Percentiles rank a stretch among this genome's conserved stretches.
Evolutionary conservation across 768 basidiomycete species (phyloP).

Genomic region (Phallus indusiatus): DNA sequence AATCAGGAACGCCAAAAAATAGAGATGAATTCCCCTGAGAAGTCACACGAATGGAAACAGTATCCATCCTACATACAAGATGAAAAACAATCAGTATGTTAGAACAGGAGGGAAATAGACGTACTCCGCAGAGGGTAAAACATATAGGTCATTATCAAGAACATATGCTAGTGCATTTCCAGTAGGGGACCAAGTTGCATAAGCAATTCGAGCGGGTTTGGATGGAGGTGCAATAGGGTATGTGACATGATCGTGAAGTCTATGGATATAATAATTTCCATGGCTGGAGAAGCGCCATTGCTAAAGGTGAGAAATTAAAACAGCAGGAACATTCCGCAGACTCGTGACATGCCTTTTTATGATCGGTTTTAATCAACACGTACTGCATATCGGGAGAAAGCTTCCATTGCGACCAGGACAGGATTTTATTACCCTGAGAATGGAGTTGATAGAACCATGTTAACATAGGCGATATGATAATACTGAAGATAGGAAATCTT

Average conservation of each 20-base stretch:
- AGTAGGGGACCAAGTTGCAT: conserved; percentile 83
- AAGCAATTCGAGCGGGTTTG: conserved; percentile 61
- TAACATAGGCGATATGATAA: not conserved
- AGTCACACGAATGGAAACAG: conserved; percentile 65
- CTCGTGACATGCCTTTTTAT: conserved; percentile 46
- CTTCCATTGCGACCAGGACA: conserved; percentile 57
- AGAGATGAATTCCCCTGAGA: conserved; percentile 69
- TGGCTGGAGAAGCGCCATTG: conserved; percentile 93
- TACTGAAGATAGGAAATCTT: not conserved
- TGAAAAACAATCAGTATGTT: not conserved
- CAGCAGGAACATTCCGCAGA: not conserved
- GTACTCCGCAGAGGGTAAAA: conserved; percentile 60
- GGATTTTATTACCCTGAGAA: conserved; percentile 41
- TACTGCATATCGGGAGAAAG: conserved; percentile 89
- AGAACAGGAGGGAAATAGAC: conserved; percentile 16
- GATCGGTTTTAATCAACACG: conserved; percentile 70
- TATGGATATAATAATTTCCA: conserved; percentile 91
- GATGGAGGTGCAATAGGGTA: conserved; percentile 61
- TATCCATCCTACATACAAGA: conserved; percentile 21
- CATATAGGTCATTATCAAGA: conserved; percentile 77
- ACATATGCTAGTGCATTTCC: conserved; percentile 84
- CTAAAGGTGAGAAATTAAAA: conserved; percentile 25
- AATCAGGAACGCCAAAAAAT: conserved; percentile 93
- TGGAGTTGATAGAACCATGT: conserved; percentile 1
- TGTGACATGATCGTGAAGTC: conserved; percentile 57